These are phyloP conservation scores for Fraxinus nigra DNA, from an alignment of 305 asterid genomes.

Conservation along the genomic window DNA sequence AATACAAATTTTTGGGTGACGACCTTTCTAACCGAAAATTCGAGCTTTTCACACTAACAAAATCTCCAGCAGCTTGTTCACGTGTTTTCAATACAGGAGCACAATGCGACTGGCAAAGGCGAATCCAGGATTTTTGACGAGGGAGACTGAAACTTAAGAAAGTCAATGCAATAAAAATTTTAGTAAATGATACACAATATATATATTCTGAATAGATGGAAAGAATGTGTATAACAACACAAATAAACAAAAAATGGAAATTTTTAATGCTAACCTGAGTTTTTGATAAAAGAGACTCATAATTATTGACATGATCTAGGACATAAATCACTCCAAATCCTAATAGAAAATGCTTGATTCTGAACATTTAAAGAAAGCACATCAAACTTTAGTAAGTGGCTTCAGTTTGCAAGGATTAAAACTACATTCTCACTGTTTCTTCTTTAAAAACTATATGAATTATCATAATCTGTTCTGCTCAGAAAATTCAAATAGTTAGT, in stretches of 20 bases:
- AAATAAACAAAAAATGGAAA: no score
- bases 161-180: neutral
- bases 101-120: slow-evolving; percentile 9
- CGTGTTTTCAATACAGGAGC: slow-evolving; percentile 28
- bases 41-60: slow-evolving; percentile 7
- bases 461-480: neutral
- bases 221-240: no score
- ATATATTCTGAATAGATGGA: neutral
- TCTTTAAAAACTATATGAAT: neutral
- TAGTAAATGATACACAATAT: neutral
- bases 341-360: no score
- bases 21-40: slow-evolving; percentile 16
- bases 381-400: no score
- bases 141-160: neutral
- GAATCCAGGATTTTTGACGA: no score
- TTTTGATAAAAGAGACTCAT: no score
- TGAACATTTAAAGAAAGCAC: no score
- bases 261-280: no score
- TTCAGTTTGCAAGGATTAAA: neutral
- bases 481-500: slow-evolving; percentile 20
- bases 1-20: slow-evolving; percentile 18
- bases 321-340: no score
- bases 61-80: slow-evolving; percentile 22
- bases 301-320: no score
- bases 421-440: no score